These are phyloP conservation scores for Emergomyces orientalis DNA, from an alignment of 2,329 filamentous ascomycete genomes.

Conservation along the genomic window DNA sequence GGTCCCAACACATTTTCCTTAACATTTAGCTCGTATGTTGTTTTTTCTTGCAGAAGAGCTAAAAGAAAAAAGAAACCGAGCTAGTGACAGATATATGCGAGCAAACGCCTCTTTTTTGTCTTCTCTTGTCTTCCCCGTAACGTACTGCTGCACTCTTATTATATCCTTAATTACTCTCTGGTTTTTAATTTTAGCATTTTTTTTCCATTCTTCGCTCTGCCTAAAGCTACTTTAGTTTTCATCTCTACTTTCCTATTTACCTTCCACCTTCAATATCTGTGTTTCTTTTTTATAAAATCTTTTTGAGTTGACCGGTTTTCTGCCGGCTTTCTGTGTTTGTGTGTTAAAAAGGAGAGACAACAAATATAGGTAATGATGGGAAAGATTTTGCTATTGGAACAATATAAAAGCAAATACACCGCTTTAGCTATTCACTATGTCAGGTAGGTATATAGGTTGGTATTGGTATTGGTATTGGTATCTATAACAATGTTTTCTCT, in stretches of 20 bases:
- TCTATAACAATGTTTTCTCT: too few species aligned
- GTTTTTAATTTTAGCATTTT: neutral
- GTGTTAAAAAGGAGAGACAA: neutral
- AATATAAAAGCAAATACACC: too few species aligned
- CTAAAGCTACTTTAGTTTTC: neutral
- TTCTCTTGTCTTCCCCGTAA: neutral
- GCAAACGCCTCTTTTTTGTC: neutral
- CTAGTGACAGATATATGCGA: constrained; percentile 8
- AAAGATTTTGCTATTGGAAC: neutral
- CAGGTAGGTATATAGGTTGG: neutral
- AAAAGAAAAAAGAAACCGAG: neutral
- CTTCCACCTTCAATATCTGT: neutral
- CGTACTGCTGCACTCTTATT: neutral
- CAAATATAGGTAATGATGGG: neutral
- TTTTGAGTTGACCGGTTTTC: neutral
- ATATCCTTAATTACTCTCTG: constrained; percentile 1
- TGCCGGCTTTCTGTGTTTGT: neutral
- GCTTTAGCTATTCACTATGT: too few species aligned
- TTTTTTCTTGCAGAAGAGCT: constrained; percentile 8
- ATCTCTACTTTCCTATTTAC: neutral
- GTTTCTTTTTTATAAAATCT: neutral
- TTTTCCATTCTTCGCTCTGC: too few species aligned
- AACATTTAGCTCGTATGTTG: neutral
- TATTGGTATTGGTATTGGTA: neutral
- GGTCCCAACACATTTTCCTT: constrained; percentile 2